Evolutionary conservation across 2,329 filamentous ascomycete genomes (phyloP).

Genomic region (Ceratocystis smalleyi): DNA sequence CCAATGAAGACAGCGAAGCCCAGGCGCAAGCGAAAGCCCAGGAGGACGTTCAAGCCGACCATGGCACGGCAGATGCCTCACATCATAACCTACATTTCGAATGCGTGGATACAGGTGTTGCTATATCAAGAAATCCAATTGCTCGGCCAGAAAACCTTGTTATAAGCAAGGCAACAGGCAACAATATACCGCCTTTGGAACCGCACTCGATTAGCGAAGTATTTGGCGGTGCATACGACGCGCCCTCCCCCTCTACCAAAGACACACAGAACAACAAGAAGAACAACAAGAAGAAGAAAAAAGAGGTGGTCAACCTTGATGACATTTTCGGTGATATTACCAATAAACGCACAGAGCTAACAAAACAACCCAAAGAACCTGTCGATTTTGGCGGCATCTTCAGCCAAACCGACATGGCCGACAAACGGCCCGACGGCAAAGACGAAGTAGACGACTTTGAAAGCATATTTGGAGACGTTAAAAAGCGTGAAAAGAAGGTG

Average conservation of each 20-base stretch:
- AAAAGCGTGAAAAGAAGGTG: not conserved
- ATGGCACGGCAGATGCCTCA: not conserved
- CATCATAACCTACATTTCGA: not conserved
- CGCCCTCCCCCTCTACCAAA: not conserved
- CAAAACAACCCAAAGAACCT: not conserved
- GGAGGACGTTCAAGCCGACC: not conserved
- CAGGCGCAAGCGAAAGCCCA: not conserved
- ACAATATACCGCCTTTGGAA: not conserved
- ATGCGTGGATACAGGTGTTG: not conserved
- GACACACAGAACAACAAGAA: not conserved
- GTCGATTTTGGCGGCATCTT: constrained; percentile 4
- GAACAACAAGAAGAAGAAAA: not conserved
- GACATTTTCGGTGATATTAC: constrained; percentile 8
- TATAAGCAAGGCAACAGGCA: not conserved
- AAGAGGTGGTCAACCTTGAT: not conserved
- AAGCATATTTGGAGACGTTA: constrained; percentile 1
- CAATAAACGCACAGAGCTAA: not conserved
- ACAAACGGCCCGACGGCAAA: not conserved
- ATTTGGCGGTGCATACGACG: not conserved
- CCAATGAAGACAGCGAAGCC: not conserved
- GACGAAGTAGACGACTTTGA: not conserved
- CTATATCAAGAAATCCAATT: not conserved
- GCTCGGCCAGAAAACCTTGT: not conserved
- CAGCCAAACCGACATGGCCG: not conserved
- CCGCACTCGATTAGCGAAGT: not conserved